Evolutionary conservation across 129 eudicot genomes (phyloP), one percentile per base, ranked within the genome.

Genomic region (Tanacetum coccineum): DNA sequence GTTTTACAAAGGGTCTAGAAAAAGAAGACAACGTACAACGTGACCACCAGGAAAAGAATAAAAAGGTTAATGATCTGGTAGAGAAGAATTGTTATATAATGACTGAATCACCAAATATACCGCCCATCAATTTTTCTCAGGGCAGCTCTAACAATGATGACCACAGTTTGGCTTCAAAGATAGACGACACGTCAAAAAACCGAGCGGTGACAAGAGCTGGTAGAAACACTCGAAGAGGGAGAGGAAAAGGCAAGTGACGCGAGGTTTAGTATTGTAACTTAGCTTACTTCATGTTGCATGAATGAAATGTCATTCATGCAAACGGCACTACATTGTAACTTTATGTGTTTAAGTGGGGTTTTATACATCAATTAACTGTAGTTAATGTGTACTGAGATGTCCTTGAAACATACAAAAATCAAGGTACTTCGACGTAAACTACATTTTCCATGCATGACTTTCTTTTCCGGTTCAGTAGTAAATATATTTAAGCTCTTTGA

Each of bases 1-100:
- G 71, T 54, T 73, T 18, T 59, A 53, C 47, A 48, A 68, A 83
- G 93, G 82, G 14, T 4, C 0, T 70, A 59, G 75, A 61, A 61
- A 62, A 50, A 13, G 68, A 71, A 62, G 61, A 45, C 46, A 65
- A 64, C 26, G 40, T 56, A 50, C 55, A 52, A 40, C 14, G 25
- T 12, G 78, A n/a, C n/a, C n/a, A 58, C 70, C 58, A 73, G 19
- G 70, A 11, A 44, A 75, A 53, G 28, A 18, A 14, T 17, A 65
- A n/a, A 7, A 17, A 18, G 53, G 58, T 30, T 12, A 25, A 68
- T 18, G 74, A 61, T 47, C 55, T 48, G 53, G 56, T 44, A 26
- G 79, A 76, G 32, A 69, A 62, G 36, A 61, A 68, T 61, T 53
- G 64, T 76, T 61, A 20, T 26, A 28, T 51, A 39, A 20, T 68